These are phyloP conservation scores for Fusarium stilboides DNA, from an alignment of 2,329 filamentous ascomycete genomes.

Conservation along the genomic window DNA sequence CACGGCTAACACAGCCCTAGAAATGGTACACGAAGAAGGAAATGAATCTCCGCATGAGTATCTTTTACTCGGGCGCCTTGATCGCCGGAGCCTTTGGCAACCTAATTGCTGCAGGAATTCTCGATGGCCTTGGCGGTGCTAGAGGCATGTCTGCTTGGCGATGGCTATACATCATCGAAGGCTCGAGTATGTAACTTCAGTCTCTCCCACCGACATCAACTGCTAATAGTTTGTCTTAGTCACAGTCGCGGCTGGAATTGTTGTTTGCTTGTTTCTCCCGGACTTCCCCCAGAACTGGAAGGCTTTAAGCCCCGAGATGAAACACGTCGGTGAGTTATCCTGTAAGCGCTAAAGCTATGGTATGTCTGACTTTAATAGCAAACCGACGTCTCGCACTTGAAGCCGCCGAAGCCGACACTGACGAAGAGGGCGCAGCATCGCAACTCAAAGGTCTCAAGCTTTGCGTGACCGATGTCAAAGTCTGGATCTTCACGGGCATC, in stretches of 20 bases:
- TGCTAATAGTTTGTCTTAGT: not conserved
- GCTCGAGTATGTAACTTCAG: not conserved
- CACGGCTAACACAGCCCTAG: not conserved
- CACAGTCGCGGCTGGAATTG: not conserved
- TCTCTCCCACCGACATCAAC: too few species aligned
- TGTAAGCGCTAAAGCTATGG: too few species aligned
- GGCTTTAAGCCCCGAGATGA: not conserved
- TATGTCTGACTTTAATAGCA: not conserved
- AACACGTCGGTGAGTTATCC: constrained; percentile 1
- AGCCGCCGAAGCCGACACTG: not conserved
- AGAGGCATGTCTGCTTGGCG: constrained; percentile 46
- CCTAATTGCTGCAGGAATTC: constrained; percentile 60
- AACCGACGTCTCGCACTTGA: not conserved
- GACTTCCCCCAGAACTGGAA: constrained; percentile 7
- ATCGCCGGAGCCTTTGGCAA: constrained; percentile 56
- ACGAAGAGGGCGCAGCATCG: not conserved
- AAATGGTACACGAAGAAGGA: constrained; percentile 68
- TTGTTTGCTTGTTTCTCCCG: not conserved
- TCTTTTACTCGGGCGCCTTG: constrained; percentile 58
- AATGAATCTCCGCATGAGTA: constrained; percentile 57
- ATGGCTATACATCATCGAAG: constrained; percentile 75
- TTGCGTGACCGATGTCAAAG: constrained; percentile 58
- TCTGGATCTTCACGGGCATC: constrained; percentile 66
- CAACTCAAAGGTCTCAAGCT: constrained; percentile 2
- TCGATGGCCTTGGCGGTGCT: constrained; percentile 46